These are phyloP conservation scores for Penicillium paneum DNA, from an alignment of 2,329 filamentous ascomycete species.

Conservation along the genomic window DNA sequence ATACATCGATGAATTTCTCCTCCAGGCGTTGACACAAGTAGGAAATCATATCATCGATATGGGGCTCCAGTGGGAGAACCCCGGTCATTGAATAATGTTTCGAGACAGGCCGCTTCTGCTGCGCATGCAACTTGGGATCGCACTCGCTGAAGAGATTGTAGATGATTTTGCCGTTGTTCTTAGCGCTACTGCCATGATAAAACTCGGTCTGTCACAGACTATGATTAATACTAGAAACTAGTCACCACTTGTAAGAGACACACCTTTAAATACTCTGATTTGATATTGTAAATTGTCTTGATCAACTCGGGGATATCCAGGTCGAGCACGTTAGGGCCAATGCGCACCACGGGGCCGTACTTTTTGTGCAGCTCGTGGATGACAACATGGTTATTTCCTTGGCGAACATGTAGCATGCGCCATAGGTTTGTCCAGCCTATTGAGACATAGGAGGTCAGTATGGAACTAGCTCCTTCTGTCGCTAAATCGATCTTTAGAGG, in stretches of 20 bases:
- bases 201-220: slow-evolving; percentile 34
- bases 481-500: neutral
- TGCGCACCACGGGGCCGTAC: slow-evolving; percentile 43
- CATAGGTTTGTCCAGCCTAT: slow-evolving; percentile 39
- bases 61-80: slow-evolving; percentile 24
- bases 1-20: slow-evolving; percentile 30
- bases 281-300: slow-evolving; percentile 37
- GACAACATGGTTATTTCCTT: slow-evolving; percentile 26
- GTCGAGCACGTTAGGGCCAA: slow-evolving; percentile 42
- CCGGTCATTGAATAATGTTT: slow-evolving; percentile 35
- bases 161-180: slow-evolving; percentile 36
- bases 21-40: slow-evolving; percentile 34
- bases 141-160: slow-evolving; percentile 42
- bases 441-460: neutral
- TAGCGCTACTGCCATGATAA: slow-evolving; percentile 36
- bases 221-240: neutral
- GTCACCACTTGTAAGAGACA: neutral
- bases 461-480: neutral
- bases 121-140: slow-evolving; percentile 33
- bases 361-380: slow-evolving; percentile 37
- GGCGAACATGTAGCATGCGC: slow-evolving; percentile 31
- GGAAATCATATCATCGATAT: slow-evolving; percentile 31
- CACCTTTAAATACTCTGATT: slow-evolving; percentile 27
- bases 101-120: slow-evolving; percentile 39
- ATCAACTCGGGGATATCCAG: slow-evolving; percentile 40